Evolutionary conservation across 78 protist species (phyloP).

Genomic region (Tieghemostelium lacteum): DNA sequence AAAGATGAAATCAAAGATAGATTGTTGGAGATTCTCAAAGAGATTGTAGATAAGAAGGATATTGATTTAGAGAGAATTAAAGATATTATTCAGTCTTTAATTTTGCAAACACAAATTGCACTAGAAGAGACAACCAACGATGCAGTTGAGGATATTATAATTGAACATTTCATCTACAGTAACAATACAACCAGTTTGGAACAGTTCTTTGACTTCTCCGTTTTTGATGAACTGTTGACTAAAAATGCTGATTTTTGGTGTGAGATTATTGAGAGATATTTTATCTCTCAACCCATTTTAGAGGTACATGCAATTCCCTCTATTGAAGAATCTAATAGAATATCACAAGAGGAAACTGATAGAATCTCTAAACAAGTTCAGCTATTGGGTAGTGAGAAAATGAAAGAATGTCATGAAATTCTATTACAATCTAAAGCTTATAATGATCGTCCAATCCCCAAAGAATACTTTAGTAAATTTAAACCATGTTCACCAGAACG

Average conservation of each 20-base stretch:
- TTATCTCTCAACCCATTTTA: slow-evolving; percentile 11
- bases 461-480: background rate
- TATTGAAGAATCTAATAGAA: background rate
- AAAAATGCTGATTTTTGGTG: slow-evolving; percentile 24
- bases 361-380: slow-evolving; percentile 27
- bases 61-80: slow-evolving; percentile 33
- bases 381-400: background rate
- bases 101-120: background rate
- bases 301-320: slow-evolving; percentile 37
- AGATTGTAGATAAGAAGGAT: slow-evolving; percentile 14
- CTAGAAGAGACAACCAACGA: slow-evolving; percentile 1
- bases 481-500: slow-evolving; percentile 29
- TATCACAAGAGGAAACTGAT: slow-evolving; percentile 5
- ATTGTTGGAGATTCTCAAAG: slow-evolving; percentile 5
- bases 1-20: slow-evolving; percentile 29
- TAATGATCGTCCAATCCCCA: slow-evolving; percentile 7
- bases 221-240: slow-evolving; percentile 7
- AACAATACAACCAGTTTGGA: background rate
- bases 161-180: background rate
- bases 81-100: background rate
- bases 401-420: slow-evolving; percentile 21
- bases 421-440: background rate
- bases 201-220: background rate
- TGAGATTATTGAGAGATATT: background rate
- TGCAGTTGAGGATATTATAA: background rate